phyloP scores from a whole-genome alignment of 1,284 basidiomycete genomes.

The Farysia itapuensis region DNA sequence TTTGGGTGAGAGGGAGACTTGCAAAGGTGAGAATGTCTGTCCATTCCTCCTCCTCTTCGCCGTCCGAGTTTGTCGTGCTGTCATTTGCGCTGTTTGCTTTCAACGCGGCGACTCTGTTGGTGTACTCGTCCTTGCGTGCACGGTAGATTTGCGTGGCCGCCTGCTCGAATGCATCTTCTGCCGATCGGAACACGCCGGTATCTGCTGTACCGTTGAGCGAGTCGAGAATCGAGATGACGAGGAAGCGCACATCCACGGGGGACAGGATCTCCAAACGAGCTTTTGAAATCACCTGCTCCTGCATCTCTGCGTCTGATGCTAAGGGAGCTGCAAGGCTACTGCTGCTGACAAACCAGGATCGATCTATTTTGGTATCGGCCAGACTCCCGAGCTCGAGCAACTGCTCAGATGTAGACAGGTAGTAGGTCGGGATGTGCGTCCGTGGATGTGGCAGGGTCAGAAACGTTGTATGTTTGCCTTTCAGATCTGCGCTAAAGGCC shows the following conservation, averaged over 20 bases:
- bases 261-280: conserved; percentile 22
- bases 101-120: neutral
- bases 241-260: conserved; percentile 10
- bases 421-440: conserved; percentile 18
- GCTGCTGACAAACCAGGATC: conserved; percentile 22
- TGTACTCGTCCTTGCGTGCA: conserved; percentile 5
- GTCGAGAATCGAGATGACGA: conserved; percentile 9
- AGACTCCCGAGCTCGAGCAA: conserved; percentile 16
- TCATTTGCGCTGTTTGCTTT: neutral
- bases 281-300: conserved; percentile 14
- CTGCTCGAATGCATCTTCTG: conserved; percentile 28
- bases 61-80: neutral
- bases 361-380: conserved; percentile 13
- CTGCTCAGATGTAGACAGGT: conserved; percentile 2
- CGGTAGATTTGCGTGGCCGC: conserved; percentile 3
- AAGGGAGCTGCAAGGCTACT: no score
- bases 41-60: conserved; percentile 16
- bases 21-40: conserved; percentile 19
- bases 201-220: conserved; percentile 2
- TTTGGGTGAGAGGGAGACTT: conserved; percentile 1
- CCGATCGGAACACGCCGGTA: conserved; percentile 7
- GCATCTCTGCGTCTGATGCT: no score
- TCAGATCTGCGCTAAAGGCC: neutral
- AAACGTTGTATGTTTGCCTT: no score
- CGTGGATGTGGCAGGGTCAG: conserved; percentile 34